Percentiles rank a stretch among this genome's conserved stretches.
Conservation (phyloP, 306 rosid species). For the Glycine soja region DNA sequence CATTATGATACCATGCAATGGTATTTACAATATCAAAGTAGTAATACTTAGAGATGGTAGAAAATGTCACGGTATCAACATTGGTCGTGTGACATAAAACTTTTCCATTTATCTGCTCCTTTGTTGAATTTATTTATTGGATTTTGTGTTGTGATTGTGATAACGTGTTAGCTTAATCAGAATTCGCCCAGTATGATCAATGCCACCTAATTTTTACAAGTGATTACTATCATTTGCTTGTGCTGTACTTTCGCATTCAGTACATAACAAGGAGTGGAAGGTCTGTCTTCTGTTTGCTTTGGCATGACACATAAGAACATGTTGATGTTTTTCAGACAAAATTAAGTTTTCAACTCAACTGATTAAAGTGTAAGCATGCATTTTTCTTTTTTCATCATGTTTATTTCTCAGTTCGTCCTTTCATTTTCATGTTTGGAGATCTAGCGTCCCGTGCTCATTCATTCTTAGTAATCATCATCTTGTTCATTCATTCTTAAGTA, state of each 20-base stretch:
- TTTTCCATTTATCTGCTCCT: neutral
- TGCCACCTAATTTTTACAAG: neutral
- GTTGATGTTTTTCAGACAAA: neutral
- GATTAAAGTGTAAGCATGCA: slow-evolving; percentile 17
- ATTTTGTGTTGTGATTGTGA: neutral
- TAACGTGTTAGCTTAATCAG: neutral
- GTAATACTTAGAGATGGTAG: slow-evolving; percentile 34
- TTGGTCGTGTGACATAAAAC: slow-evolving; percentile 18
- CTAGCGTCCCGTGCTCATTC: slow-evolving; percentile 5
- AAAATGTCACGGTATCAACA: neutral
- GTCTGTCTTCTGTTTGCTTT: neutral
- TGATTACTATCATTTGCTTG: too few species aligned
- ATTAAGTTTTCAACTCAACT: slow-evolving; percentile 10
- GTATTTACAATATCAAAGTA: neutral
- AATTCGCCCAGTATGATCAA: slow-evolving; percentile 13
- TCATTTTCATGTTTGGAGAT: slow-evolving; percentile 37
- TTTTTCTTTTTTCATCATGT: neutral
- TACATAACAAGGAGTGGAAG: too few species aligned
- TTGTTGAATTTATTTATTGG: slow-evolving; percentile 16
- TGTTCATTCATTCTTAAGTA: slow-evolving; percentile 31
- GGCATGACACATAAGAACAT: too few species aligned
- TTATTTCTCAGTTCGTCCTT: slow-evolving; percentile 29
- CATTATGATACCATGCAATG: slow-evolving; percentile 24
- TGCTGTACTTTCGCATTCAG: too few species aligned
- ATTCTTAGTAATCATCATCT: neutral